These are phyloP conservation scores for Pulicaria dysenterica DNA, from an alignment of 129 eudicot genomes.

Conservation along the genomic window DNA sequence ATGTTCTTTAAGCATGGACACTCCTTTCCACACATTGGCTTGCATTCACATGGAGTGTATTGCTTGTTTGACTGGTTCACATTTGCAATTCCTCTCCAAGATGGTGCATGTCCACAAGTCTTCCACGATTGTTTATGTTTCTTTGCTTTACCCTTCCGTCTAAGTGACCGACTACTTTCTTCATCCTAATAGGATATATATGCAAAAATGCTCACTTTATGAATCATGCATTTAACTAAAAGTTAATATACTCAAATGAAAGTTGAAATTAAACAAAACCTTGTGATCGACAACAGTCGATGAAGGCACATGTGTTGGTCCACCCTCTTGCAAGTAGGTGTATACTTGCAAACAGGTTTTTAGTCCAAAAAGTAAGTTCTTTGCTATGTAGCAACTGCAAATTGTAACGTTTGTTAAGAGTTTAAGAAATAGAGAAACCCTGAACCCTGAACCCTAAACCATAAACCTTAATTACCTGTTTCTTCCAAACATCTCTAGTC, in stretches of 20 bases:
- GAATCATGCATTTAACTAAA: not conserved
- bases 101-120: slow-evolving; percentile 67
- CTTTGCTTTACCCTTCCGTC: slow-evolving; percentile 57
- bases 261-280: slow-evolving; percentile 37
- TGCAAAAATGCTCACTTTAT: not conserved
- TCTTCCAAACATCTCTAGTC: slow-evolving; percentile 77
- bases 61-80: slow-evolving; percentile 55
- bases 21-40: slow-evolving; percentile 63
- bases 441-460: not conserved
- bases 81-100: slow-evolving; percentile 58
- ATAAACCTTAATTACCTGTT: slow-evolving; percentile 48
- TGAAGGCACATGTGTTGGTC: slow-evolving; percentile 24
- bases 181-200: slow-evolving; percentile 39
- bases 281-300: slow-evolving; percentile 36
- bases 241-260: not conserved
- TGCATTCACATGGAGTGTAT: slow-evolving; percentile 75
- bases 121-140: slow-evolving; percentile 49
- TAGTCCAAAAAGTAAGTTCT: slow-evolving; percentile 63
- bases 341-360: slow-evolving; percentile 76
- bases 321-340: slow-evolving; percentile 56
- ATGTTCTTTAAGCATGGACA: slow-evolving; percentile 65
- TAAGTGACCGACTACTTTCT: slow-evolving; percentile 53
- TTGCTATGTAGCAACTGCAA: slow-evolving; percentile 79
- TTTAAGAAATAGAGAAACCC: not conserved
- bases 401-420: slow-evolving; percentile 28